phyloP scores from a whole-genome alignment of 2,329 filamentous ascomycete genomes.

The Raffaelea deltoideospora region DNA sequence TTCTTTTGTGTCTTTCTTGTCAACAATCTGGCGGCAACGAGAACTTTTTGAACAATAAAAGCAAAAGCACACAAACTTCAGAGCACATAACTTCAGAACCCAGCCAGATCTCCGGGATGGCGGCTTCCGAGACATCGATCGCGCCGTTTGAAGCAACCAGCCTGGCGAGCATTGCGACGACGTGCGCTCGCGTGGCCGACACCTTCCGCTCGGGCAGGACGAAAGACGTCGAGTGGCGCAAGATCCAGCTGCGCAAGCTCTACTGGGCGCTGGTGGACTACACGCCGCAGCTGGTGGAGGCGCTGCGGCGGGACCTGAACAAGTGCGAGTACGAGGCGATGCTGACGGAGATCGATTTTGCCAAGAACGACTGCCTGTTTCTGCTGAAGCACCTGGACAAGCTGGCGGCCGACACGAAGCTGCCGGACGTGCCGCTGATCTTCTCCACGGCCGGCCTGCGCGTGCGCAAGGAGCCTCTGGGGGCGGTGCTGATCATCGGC shows the following conservation, averaged over 20 bases:
- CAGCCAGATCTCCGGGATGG: not conserved
- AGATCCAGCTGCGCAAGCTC: slow-evolving; percentile 78
- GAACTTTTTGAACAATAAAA: too few species aligned
- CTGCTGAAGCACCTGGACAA: slow-evolving; percentile 62
- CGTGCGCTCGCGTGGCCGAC: slow-evolving; percentile 43
- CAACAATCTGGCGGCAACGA: too few species aligned
- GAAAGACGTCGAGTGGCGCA: slow-evolving; percentile 65
- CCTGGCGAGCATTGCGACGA: slow-evolving; percentile 48
- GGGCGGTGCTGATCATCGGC: slow-evolving; percentile 70
- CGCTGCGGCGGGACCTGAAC: slow-evolving; percentile 61
- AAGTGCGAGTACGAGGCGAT: slow-evolving; percentile 64
- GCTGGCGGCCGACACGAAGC: slow-evolving; percentile 59
- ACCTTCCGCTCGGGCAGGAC: slow-evolving; percentile 72
- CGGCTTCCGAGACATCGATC: slow-evolving; percentile 16
- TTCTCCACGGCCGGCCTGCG: slow-evolving; percentile 57
- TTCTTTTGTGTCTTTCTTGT: too few species aligned
- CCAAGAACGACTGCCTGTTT: slow-evolving; percentile 68
- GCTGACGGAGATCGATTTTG: slow-evolving; percentile 62
- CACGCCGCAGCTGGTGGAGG: slow-evolving; percentile 55
- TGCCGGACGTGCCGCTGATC: slow-evolving; percentile 47
- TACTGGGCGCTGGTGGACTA: slow-evolving; percentile 88
- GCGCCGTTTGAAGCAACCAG: slow-evolving; percentile 43
- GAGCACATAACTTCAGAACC: not conserved
- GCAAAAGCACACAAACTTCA: too few species aligned
- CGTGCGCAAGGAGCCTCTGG: slow-evolving; percentile 77